Evolutionary conservation across 345 rosid species (phyloP), one percentile per base, ranked within the genome.

Genomic region (Garcia nutans): DNA sequence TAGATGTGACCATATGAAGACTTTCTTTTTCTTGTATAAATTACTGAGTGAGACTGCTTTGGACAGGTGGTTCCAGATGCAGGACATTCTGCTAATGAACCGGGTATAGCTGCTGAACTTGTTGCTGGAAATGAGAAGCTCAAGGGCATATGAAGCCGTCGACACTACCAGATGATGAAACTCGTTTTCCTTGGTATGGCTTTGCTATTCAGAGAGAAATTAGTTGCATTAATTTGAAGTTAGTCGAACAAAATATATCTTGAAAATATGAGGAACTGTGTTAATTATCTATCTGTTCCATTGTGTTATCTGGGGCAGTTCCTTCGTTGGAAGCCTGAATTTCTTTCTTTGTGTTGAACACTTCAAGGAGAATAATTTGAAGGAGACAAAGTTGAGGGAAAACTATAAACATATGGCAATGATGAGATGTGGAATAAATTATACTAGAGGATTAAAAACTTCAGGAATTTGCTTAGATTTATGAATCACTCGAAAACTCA

Each of bases 11-110:
- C 17, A 54, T 17, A 54, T 54, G n/a, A 17, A 17, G 15, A 13
- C 19, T 44, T 3, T 37, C 19, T 0, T 50, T 28, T 22, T 6
- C 28, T 12, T 64, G 22, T 16, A 55, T 60, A 41, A 22, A 57
- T 61, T 58, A 72, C 42, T 10, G 5, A 49, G 42, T 19, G 31
- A 8, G 61, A 22, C 63, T 60, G 13, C 44, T 71, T 69, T 74
- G 71, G 65, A 72, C 88, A 96, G 99, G 85, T 96, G 73, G 92
- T 93, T 47, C 78, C 78, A 52, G 91, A 93, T 82, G 98, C 98
- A 17, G 99, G 99, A 76, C 99, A 96, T 84, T 93, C 99, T 5
- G 98, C 97, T 2, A 92, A 96, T 54, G 98, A 96, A 80, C 90
- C 88, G 2, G 97, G 99, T 76, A 89, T 88, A 64, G 85, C 93